Evolutionary conservation across 225 moss, liverwort and hornwort genomes (phyloP).

Genomic region (Bryoerythrophyllum caledonicum): DNA sequence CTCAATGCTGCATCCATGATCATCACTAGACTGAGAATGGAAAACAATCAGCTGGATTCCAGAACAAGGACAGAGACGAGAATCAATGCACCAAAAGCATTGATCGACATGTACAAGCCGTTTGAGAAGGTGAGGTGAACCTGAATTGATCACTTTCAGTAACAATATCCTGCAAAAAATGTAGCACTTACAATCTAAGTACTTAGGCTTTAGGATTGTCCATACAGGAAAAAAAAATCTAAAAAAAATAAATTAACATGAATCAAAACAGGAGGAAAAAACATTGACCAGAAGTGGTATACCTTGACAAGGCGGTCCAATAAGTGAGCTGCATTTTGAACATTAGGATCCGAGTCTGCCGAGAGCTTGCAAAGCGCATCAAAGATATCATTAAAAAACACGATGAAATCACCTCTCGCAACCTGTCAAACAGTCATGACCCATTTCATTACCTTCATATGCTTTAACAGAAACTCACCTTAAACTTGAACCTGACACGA

Average conservation of each 20-base stretch:
- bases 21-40: neutral
- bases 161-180: conserved; percentile 51
- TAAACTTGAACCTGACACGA: neutral
- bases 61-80: neutral
- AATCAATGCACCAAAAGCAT: conserved; percentile 18
- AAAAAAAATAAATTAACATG: neutral
- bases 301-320: conserved; percentile 52
- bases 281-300: conserved; percentile 1
- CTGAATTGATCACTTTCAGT: conserved; percentile 58
- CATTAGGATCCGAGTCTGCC: conserved; percentile 51
- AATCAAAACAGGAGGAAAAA: neutral
- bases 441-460: neutral
- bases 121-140: conserved; percentile 24
- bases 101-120: conserved; percentile 7
- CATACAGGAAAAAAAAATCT: neutral
- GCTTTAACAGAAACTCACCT: neutral
- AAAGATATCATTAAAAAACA: conserved; percentile 52
- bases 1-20: conserved; percentile 39
- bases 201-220: neutral
- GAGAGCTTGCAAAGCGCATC: conserved; percentile 52
- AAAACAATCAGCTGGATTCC: neutral
- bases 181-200: conserved; percentile 14
- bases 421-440: conserved; percentile 30
- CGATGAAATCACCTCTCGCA: conserved; percentile 45
- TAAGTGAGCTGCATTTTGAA: conserved; percentile 47